Percentiles rank a stretch among this genome's conserved stretches.
phyloP scores from a whole-genome alignment of 495 filamentous ascomycete species.

The Eremomyces bilateralis region DNA sequence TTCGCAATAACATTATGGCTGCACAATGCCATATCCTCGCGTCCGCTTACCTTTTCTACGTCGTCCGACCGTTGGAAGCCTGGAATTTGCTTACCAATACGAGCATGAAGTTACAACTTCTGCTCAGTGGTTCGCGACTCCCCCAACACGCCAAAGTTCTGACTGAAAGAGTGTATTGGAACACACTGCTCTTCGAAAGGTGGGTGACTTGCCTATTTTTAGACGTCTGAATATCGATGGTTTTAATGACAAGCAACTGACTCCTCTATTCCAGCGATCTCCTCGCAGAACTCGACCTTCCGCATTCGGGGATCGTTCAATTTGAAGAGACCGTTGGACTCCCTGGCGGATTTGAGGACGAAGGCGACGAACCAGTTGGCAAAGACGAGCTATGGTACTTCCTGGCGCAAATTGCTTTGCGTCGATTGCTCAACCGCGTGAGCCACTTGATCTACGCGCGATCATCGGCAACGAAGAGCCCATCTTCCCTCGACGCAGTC shows the following conservation, averaged over 20 bases:
- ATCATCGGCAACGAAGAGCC: constrained; percentile 31
- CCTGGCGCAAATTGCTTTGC: constrained; percentile 56
- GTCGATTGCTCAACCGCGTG: constrained; percentile 55
- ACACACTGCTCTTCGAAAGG: constrained; percentile 55
- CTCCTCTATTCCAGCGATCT: constrained; percentile 30
- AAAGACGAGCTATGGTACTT: constrained; percentile 72
- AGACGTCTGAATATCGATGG: background rate
- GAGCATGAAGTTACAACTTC: constrained; percentile 58
- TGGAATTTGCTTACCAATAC: constrained; percentile 62
- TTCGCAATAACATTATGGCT: constrained; percentile 48
- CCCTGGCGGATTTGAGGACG: constrained; percentile 50
- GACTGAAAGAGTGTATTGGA: constrained; percentile 64
- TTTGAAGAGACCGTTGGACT: constrained; percentile 64
- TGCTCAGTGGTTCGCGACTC: constrained; percentile 48
- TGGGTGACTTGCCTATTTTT: constrained; percentile 1
- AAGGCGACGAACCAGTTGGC: constrained; percentile 29
- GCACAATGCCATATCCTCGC: constrained; percentile 62
- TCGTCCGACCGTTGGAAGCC: constrained; percentile 59
- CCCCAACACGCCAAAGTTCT: constrained; percentile 47
- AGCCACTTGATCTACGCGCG: constrained; percentile 65
- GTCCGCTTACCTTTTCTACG: constrained; percentile 61
- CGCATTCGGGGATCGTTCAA: constrained; percentile 60
- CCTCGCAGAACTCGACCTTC: constrained; percentile 58
- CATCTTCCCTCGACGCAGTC: constrained; percentile 41
- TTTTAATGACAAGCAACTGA: constrained; percentile 2